Conservation (phyloP, 2,329 filamentous ascomycete species). For the Tetracladium maxilliforme region DNA sequence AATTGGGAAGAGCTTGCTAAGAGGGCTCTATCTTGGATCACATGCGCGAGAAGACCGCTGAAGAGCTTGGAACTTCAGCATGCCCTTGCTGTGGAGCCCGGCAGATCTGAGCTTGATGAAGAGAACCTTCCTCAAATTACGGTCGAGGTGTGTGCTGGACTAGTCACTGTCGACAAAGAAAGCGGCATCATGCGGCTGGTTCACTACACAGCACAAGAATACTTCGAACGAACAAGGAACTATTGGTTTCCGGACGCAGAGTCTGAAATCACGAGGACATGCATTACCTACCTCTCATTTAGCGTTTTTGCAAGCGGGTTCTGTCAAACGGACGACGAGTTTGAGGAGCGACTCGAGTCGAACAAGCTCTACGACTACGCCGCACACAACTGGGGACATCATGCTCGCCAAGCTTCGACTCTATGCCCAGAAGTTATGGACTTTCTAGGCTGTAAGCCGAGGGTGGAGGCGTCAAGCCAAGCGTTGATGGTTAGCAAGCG, state of each 20-base stretch:
- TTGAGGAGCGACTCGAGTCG: conserved; percentile 7
- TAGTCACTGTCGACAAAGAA: conserved; percentile 12
- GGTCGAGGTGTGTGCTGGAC: conserved; percentile 10
- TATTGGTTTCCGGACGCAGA: conserved; percentile 6
- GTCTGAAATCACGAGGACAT: conserved; percentile 7
- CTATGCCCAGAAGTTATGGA: conserved; percentile 2
- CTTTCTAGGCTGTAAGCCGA: conserved; percentile 7
- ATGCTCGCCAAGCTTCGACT: conserved; percentile 9
- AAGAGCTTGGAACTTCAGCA: conserved; percentile 14
- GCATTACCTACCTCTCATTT: conserved; percentile 14
- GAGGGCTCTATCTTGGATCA: conserved; percentile 15
- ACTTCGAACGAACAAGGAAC: conserved; percentile 7
- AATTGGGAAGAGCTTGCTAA: conserved; percentile 13
- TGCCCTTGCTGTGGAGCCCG: conserved; percentile 14
- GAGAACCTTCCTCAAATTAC: conserved; percentile 7
- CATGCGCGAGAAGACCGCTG: conserved; percentile 11
- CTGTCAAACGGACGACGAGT: conserved; percentile 7
- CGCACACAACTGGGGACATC: conserved; percentile 16
- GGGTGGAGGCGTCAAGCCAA: conserved; percentile 7
- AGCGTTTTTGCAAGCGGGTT: conserved; percentile 8
- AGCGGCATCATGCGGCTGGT: conserved; percentile 11
- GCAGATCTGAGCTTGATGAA: conserved; percentile 6
- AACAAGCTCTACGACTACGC: conserved; percentile 17
- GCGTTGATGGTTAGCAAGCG: conserved; percentile 5
- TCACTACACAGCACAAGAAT: conserved; percentile 15